Percentiles rank a stretch among this genome's conserved stretches.
These are phyloP conservation scores for Eragrostis nindensis DNA, from an alignment of 176 grass and related monocot species.

Conservation along the genomic window DNA sequence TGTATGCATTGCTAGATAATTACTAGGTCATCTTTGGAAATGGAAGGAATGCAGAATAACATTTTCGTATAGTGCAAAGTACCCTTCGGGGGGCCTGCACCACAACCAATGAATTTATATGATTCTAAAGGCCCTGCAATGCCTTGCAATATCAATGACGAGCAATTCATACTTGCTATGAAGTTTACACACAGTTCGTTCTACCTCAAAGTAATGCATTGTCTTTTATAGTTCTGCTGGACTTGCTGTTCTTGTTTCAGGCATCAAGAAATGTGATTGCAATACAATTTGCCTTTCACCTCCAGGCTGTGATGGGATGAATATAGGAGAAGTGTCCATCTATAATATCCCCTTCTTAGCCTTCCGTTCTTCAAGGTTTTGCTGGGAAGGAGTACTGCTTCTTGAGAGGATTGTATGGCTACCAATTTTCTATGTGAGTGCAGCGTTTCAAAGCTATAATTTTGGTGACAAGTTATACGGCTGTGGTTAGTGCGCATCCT, in stretches of 20 bases:
- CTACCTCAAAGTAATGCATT: not conserved
- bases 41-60: not conserved
- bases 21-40: not conserved
- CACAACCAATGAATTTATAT: not conserved
- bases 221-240: not conserved
- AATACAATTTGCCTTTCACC: too few species aligned
- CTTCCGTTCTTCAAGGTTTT: conserved; percentile 41
- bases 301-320: too few species aligned
- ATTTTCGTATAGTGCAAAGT: not conserved
- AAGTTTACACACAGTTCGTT: conserved; percentile 7
- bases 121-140: not conserved
- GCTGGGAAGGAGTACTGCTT: conserved; percentile 27
- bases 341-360: conserved; percentile 33
- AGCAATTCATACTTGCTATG: not conserved
- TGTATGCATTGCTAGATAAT: conserved; percentile 1
- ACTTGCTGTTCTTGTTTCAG: conserved; percentile 2
- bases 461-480: conserved; percentile 26
- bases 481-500: conserved; percentile 52
- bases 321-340: conserved; percentile 42
- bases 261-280: not conserved
- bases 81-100: not conserved
- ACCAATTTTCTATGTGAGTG: conserved; percentile 34
- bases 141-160: not conserved
- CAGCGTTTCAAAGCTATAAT: not conserved
- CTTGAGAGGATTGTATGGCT: conserved; percentile 41